phyloP scores from a whole-genome alignment of 257 asterid species.

The Nicotiana obtusifolia region DNA sequence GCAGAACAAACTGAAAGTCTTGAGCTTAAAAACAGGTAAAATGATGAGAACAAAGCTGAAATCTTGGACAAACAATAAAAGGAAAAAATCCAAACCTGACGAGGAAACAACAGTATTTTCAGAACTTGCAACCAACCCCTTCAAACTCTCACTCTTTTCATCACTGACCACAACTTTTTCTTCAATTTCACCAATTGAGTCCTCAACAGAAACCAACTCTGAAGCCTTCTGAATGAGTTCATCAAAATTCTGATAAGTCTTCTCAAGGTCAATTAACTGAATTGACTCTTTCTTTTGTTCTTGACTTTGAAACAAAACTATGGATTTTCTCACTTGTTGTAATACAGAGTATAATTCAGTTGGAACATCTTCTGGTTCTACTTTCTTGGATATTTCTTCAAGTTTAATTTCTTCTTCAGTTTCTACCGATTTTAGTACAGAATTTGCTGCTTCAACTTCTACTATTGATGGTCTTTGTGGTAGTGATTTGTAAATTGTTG shows the following conservation, averaged over 20 bases:
- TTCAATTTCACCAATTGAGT: conserved; percentile 32
- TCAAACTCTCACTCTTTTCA: conserved; percentile 10
- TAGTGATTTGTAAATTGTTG: conserved; percentile 47
- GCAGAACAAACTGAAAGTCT: too few relatives aligned
- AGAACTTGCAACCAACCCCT: conserved; percentile 19
- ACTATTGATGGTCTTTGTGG: conserved; percentile 64
- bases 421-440: conserved; percentile 46
- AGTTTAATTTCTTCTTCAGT: conserved; percentile 36
- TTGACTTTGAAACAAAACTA: conserved; percentile 38
- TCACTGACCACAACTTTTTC: conserved; percentile 20
- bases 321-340: conserved; percentile 38
- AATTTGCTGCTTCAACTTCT: conserved; percentile 60
- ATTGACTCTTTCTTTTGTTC: conserved; percentile 64
- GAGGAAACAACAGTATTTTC: conserved; percentile 21
- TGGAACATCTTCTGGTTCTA: conserved; percentile 35
- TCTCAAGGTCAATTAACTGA: conserved; percentile 51
- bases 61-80: background rate
- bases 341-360: conserved; percentile 47
- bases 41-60: too few relatives aligned
- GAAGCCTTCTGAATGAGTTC: conserved; percentile 54
- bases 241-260: conserved; percentile 47
- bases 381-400: conserved; percentile 44
- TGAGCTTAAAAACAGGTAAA: too few relatives aligned
- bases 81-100: conserved; percentile 38
- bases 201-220: conserved; percentile 44